Base-by-base conservation (phyloP, 805 yeast genomes). In the Yamadazyma phyllophila region DNA sequence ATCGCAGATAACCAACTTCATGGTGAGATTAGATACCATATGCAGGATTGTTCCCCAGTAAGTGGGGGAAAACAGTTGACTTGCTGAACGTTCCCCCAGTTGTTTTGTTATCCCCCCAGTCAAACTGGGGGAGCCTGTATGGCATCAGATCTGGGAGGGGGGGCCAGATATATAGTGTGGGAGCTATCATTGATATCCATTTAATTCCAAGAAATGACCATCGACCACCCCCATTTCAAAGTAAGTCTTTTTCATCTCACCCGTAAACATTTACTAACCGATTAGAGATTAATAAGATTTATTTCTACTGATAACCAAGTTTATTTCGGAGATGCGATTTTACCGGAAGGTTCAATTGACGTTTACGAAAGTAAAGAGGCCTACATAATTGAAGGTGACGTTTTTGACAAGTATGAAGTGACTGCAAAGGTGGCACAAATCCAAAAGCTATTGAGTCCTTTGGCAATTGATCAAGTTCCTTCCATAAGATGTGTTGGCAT, bases 261-360 rank as follows among this genome's bases (percentile, higher is more conserved):
- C 26, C 10, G 3, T 13, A 3, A 4, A 20, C 24, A 20, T 17
- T 16, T 12, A 29, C 41, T 38, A 38, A 38, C 41, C 12, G 4
- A 20, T 17, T 40, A 54, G 44, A 55, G 62, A 48, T 49, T 78
- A 15, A 60, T 78, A 14, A 59, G 83, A 48, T 78, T 79, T 54
- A 61, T 73, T 12, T 67, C 77, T 13, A 49, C 62, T 4, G 78
- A 77, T 50, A 77, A 75, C 15, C 55, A 62, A 40, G 61, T 57
- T 20, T 69, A 74, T 55, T 62, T 63, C 31, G 83, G 83, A 11
- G 81, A 78, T 46, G 80, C 80, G 6, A 66, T 76, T 40, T 57
- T 73, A 12, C 58, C 65, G 8, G 50, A 58, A 1, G 65, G 60
- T 13, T 46, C 52, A 8, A 44, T 50, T 7, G 80, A 76, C 49